Evolutionary conservation across 441 rosid genomes (phyloP).

Genomic region (Mallotus japonicus): DNA sequence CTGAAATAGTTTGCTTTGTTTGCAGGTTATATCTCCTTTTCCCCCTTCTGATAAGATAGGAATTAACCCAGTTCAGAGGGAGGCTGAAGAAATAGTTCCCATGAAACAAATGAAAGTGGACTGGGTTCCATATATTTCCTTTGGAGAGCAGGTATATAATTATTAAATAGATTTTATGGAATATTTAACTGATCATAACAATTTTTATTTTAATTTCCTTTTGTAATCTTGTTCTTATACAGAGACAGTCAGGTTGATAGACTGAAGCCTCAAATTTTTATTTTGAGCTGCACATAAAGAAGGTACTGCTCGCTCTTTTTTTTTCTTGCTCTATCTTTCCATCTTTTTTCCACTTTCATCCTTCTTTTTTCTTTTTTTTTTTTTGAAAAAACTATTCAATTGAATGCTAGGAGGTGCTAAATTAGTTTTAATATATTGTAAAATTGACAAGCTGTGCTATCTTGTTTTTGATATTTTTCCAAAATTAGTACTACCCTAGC

Average conservation of each 20-base stretch:
- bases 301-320: constrained; percentile 37
- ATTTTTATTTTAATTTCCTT: not conserved
- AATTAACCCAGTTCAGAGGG: constrained; percentile 91
- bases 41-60: constrained; percentile 98
- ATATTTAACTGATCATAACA: not conserved
- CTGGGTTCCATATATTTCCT: constrained; percentile 97
- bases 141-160: constrained; percentile 65
- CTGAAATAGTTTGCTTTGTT: constrained; percentile 5
- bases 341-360: not conserved
- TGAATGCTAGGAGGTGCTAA: not conserved
- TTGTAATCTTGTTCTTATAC: constrained; percentile 29
- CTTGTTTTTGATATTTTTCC: not conserved
- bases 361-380: not conserved
- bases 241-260: constrained; percentile 80
- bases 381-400: not conserved
- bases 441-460: not conserved
- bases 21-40: constrained; percentile 78
- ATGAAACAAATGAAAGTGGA: constrained; percentile 99
- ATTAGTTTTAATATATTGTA: not conserved
- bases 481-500: not conserved
- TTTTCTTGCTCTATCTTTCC: not conserved
- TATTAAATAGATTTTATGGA: constrained; percentile 19
- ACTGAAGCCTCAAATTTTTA: constrained; percentile 66
- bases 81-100: constrained; percentile 86
- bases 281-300: constrained; percentile 79